Conservation (phyloP, 495 filamentous ascomycete species). For the Oidiodendron maius region DNA sequence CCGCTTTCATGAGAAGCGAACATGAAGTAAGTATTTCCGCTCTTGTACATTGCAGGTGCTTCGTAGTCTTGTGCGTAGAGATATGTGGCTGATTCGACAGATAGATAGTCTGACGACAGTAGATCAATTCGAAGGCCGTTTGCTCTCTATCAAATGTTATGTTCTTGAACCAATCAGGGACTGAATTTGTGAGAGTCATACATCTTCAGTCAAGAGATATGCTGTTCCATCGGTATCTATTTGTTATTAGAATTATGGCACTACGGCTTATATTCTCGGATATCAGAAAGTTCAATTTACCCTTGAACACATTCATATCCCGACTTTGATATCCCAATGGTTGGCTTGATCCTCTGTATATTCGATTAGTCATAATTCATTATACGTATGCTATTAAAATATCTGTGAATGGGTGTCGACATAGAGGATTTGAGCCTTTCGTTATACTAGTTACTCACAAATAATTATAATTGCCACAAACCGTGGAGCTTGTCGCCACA, state of each 20-base stretch:
- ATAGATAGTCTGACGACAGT: constrained; percentile 42
- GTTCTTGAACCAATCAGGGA: not conserved
- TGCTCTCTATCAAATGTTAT: constrained; percentile 26
- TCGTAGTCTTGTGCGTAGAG: constrained; percentile 39
- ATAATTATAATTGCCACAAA: constrained; percentile 55
- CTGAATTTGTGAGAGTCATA: constrained; percentile 20
- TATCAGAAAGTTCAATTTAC: constrained; percentile 19
- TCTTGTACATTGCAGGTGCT: constrained; percentile 42
- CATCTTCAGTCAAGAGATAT: constrained; percentile 61
- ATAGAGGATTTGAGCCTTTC: no score
- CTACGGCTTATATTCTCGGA: not conserved
- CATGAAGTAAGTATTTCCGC: constrained; percentile 44
- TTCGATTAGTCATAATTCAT: not conserved
- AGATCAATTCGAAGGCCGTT: constrained; percentile 47
- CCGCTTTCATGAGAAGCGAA: constrained; percentile 41
- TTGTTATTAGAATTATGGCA: not conserved
- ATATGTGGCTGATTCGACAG: constrained; percentile 31
- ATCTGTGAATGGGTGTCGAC: no score
- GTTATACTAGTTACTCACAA: constrained; percentile 19
- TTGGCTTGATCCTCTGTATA: constrained; percentile 29
- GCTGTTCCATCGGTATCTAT: constrained; percentile 47
- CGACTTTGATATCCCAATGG: constrained; percentile 49
- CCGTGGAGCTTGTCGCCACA: constrained; percentile 45
- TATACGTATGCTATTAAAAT: no score
- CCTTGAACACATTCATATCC: constrained; percentile 59